Evolutionary conservation across 2,329 filamentous ascomycete genomes (phyloP).

Genomic region (Leptographium procerum): DNA sequence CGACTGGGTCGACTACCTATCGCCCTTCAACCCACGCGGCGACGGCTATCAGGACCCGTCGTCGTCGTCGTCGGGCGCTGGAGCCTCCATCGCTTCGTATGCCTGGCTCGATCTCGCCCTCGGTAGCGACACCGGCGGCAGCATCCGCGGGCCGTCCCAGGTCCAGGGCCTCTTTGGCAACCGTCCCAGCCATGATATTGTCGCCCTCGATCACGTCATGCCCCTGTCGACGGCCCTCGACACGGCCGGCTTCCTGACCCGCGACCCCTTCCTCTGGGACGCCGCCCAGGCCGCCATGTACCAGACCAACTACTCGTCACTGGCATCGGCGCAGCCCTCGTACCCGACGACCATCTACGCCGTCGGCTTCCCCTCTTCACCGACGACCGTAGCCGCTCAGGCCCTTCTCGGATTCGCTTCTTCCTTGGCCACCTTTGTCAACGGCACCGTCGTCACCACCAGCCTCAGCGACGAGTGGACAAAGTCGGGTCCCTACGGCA

Average conservation of each 20-base stretch:
- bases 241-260: slow-evolving; percentile 30
- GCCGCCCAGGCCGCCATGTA: slow-evolving; percentile 21
- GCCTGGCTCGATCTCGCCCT: slow-evolving; percentile 23
- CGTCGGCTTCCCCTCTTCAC: slow-evolving; percentile 17
- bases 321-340: slow-evolving; percentile 8
- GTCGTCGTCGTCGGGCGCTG: slow-evolving; percentile 26
- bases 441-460: slow-evolving; percentile 11
- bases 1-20: slow-evolving; percentile 28
- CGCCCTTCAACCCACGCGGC: slow-evolving; percentile 31
- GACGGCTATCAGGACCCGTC: slow-evolving; percentile 36
- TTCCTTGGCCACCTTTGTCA: slow-evolving; percentile 18
- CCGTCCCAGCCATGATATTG: slow-evolving; percentile 28
- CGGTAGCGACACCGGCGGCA: slow-evolving; percentile 18
- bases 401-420: slow-evolving; percentile 18
- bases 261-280: slow-evolving; percentile 25
- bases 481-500: slow-evolving; percentile 13
- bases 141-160: slow-evolving; percentile 4
- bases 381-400: slow-evolving; percentile 8
- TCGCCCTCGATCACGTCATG: slow-evolving; percentile 28
- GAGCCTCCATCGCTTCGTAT: slow-evolving; percentile 20
- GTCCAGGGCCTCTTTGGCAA: slow-evolving; percentile 33
- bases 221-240: slow-evolving; percentile 30
- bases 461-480: slow-evolving; percentile 18
- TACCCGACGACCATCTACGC: slow-evolving; percentile 22
- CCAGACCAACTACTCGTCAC: slow-evolving; percentile 21